Evolutionary conservation across 1,139 yeast species (phyloP).

Genomic region (Blastobotrys arbuscula): DNA sequence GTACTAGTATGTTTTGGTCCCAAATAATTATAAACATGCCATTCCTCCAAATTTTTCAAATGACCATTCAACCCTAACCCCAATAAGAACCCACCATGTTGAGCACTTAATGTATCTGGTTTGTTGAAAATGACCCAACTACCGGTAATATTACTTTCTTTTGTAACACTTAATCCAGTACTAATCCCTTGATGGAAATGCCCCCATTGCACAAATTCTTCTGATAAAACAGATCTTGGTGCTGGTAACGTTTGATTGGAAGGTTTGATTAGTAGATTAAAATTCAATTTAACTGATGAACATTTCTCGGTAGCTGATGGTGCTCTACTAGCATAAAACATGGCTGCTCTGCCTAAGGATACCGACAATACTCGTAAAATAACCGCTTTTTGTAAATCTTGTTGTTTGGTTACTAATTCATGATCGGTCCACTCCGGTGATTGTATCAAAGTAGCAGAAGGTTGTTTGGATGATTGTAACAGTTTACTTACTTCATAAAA

Average conservation of each 20-base stretch:
- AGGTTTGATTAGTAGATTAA: constrained; percentile 63
- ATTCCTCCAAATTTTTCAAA: constrained; percentile 75
- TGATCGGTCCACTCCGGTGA: constrained; percentile 47
- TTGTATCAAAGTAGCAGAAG: constrained; percentile 39
- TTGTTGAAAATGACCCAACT: constrained; percentile 90
- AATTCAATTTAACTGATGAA: constrained; percentile 70
- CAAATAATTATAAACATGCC: constrained; percentile 92
- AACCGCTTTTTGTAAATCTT: constrained; percentile 57
- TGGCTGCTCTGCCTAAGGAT: constrained; percentile 74
- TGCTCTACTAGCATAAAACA: constrained; percentile 60
- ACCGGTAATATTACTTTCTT: constrained; percentile 65
- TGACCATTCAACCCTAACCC: constrained; percentile 94
- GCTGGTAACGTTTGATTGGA: constrained; percentile 58
- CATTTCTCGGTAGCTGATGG: constrained; percentile 84
- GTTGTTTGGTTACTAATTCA: constrained; percentile 52
- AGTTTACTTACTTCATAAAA: constrained; percentile 70
- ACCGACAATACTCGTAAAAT: constrained; percentile 70
- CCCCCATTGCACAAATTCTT: constrained; percentile 67
- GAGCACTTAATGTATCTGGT: constrained; percentile 65
- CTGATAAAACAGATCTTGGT: constrained; percentile 50
- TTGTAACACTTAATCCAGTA: constrained; percentile 73
- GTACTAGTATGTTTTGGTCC: constrained; percentile 87
- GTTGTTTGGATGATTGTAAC: constrained; percentile 65
- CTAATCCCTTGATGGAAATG: constrained; percentile 90
- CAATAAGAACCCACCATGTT: constrained; percentile 91